Evolutionary conservation across 345 rosid species (phyloP).

Genomic region (Reutealis trisperma): DNA sequence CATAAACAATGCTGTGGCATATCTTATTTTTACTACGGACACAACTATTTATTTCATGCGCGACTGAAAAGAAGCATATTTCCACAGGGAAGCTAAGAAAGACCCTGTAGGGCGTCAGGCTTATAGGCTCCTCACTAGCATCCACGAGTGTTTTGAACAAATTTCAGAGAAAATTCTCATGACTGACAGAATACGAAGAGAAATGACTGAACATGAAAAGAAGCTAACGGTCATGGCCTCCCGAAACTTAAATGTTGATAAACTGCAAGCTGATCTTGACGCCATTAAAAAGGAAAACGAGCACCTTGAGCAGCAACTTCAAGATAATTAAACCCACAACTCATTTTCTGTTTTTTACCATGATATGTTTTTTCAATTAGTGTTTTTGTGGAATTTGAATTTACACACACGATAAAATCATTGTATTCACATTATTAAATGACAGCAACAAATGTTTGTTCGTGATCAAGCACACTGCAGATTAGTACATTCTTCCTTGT

Average conservation of each 20-base stretch:
- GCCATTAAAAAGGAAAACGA: constrained; percentile 63
- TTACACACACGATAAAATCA: not conserved
- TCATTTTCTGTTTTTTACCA: not conserved
- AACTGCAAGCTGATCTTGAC: constrained; percentile 61
- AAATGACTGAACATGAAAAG: constrained; percentile 66
- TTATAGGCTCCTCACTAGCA: constrained; percentile 66
- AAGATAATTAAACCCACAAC: constrained; percentile 6
- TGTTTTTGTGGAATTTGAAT: not conserved
- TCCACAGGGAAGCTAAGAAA: constrained; percentile 74
- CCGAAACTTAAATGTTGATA: constrained; percentile 52
- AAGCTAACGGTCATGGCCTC: constrained; percentile 59
- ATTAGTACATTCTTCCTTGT: not conserved
- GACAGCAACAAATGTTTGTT: not conserved
- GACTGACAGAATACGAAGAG: constrained; percentile 66
- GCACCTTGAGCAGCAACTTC: constrained; percentile 37
- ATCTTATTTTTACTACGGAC: not conserved
- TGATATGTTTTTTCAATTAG: constrained; percentile 1
- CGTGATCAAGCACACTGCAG: not conserved
- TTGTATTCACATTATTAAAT: constrained; percentile 2
- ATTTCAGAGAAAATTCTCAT: constrained; percentile 62
- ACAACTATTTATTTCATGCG: constrained; percentile 14
- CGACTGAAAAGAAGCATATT: constrained; percentile 17
- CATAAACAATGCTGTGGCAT: too few relatives aligned
- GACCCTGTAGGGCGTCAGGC: constrained; percentile 63
- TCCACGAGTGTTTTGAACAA: constrained; percentile 75